Conservation (phyloP, 1,284 basidiomycete genomes). For the Microbotryum violaceum region DNA sequence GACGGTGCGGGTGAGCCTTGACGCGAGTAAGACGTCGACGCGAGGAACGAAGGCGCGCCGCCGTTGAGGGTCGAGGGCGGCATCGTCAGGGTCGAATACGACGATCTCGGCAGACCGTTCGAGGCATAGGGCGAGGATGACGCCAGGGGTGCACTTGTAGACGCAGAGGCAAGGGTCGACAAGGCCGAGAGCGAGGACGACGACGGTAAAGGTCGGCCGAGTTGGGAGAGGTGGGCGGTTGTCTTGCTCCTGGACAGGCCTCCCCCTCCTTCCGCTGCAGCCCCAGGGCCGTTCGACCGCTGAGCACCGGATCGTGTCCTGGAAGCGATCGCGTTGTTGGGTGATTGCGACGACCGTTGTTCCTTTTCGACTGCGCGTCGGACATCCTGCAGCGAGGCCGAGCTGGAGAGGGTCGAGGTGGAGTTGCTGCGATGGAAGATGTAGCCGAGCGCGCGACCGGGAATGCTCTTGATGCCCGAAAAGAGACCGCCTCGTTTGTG, state of each 20-base stretch:
- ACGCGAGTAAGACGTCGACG: constrained; percentile 9
- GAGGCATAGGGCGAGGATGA: background rate
- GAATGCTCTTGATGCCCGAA: constrained; percentile 14
- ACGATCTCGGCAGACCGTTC: background rate
- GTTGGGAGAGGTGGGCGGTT: background rate
- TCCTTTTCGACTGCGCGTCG: constrained; percentile 14
- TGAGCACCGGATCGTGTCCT: background rate
- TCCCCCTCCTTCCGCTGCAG: background rate
- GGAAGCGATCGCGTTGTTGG: background rate
- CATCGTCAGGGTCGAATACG: constrained; percentile 24
- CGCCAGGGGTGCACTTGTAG: background rate
- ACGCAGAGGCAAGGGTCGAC: constrained; percentile 7
- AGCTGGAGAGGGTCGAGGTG: constrained; percentile 2
- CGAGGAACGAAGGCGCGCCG: constrained; percentile 11
- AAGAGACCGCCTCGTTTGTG: constrained; percentile 6
- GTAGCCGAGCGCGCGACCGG: constrained; percentile 14
- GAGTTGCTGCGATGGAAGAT: background rate
- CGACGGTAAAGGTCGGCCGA: constrained; percentile 1
- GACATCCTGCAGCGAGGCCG: constrained; percentile 17
- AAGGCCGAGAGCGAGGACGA: constrained; percentile 27
- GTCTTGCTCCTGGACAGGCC: constrained; percentile 20
- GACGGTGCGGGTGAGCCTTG: constrained; percentile 25
- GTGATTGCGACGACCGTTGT: background rate
- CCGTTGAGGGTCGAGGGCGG: constrained; percentile 4
- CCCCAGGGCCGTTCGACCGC: background rate